phyloP scores from a whole-genome alignment of 2,329 filamentous ascomycete species.

The Claviceps digitariae region DNA sequence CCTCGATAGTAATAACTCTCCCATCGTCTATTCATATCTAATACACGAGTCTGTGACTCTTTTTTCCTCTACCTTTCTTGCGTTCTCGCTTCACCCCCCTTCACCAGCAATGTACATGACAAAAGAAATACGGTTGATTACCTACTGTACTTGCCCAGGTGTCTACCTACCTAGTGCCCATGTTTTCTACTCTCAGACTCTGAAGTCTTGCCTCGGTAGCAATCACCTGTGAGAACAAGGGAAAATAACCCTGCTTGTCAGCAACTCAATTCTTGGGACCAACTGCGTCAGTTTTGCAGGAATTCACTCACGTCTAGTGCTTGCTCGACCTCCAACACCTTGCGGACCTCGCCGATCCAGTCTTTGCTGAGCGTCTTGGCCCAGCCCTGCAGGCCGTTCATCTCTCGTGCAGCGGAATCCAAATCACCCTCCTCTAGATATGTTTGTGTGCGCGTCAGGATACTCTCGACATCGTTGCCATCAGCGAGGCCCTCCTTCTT shows the following conservation, averaged over 20 bases:
- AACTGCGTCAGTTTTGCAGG: background rate
- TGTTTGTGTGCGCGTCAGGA: constrained; percentile 78
- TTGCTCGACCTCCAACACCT: constrained; percentile 89
- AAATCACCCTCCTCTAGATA: constrained; percentile 86
- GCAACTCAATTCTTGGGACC: no score
- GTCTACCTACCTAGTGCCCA: background rate
- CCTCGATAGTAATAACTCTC: background rate
- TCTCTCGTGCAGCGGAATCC: constrained; percentile 82
- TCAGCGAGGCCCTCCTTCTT: constrained; percentile 78
- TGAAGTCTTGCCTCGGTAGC: constrained; percentile 80
- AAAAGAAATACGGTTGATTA: constrained; percentile 28
- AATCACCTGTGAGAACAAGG: constrained; percentile 50
- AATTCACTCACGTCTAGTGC: constrained; percentile 69
- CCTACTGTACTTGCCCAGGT: constrained; percentile 1
- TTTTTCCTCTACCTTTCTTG: background rate
- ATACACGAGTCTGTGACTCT: background rate
- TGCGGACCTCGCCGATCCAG: constrained; percentile 82
- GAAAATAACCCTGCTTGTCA: no score
- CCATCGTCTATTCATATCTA: background rate
- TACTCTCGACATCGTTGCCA: constrained; percentile 85
- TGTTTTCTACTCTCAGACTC: constrained; percentile 61
- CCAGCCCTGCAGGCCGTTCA: constrained; percentile 89
- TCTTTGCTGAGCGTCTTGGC: constrained; percentile 89
- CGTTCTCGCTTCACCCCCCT: constrained; percentile 1
- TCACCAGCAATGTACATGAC: constrained; percentile 22